Base-by-base conservation (phyloP, 371 early-diverging fungal genomes). In the Syncephalastrum contaminatum region DNA sequence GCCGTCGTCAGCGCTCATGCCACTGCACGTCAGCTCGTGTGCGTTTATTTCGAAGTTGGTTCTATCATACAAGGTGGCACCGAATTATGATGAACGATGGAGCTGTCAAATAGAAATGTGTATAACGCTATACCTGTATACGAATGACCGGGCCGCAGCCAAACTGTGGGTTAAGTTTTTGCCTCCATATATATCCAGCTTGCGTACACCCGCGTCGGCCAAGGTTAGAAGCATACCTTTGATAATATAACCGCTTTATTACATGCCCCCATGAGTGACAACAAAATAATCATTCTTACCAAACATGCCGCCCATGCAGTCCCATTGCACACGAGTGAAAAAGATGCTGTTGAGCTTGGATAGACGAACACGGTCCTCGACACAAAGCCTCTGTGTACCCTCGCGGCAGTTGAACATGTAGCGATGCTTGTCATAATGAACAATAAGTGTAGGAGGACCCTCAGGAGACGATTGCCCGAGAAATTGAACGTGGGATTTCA, bases 361-460 rank as follows among this genome's bases (percentile, higher is more conserved):
- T 45, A 91, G 63, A 15, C 84, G 80, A 24, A 87, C 67, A 52
- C 80, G 84, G 53, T 92, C 86, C 69, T 96, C 90, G 51, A 86
- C 73, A 63, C 87, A 86, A 15, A 93, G 67, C 20, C 97, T 82
- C 72, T 98, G 98, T 0, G 89, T 89, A 7, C 95, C 95, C 66
- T 98, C 98, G 43, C 92, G 84, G 69, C 95, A 95, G 73, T 96
- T 96, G 82, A 98, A 91, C 63, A 98, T 72, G 62, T 96, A 96
- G 10, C 94, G 85, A 43, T 87, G 85, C 13, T 74, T 62, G 56
- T 92, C 91, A 64, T 93, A 91, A 55, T 88, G 87, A 16, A 93
- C 67, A 56, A 95, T 63, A 15, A 96, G 66, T 21, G 90, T 82
- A 2, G 95, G 88, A 5, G 86, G 69, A n/a, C 84, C 76, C 62